Evolutionary conservation across 148 eudicot species (phyloP), one percentile per base, ranked within the genome.

Genomic region (Fagopyrum tataricum): DNA sequence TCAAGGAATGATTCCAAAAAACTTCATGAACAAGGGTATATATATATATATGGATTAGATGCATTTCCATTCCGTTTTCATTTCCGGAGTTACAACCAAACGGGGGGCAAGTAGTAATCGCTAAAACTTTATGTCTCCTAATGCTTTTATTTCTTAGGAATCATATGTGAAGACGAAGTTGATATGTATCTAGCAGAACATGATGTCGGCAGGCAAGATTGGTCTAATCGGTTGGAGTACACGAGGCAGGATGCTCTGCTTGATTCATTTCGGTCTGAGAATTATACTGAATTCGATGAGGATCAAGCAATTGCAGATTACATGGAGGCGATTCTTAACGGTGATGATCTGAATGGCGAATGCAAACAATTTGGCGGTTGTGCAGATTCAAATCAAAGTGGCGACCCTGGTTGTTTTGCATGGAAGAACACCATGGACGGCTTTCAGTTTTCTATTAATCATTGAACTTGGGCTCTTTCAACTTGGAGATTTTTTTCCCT

Each of bases 211-310:
- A 75, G 82, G 73, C 77, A 83, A 72, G 91, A 85, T 23, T 17
- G 42, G 21, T 71, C 79, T 3, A 6, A 10, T 46, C 48, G 79
- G 59, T 80, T 83, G 81, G 64, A 80, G n/a, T 79, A 72, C 76
- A 62, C 82, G 23, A 82, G 91, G 70, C 97, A 91, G 0, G 97
- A 91, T 73, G 78, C 76, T 20, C 56, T 89, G 74, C 83, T 91
- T 11, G 88, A 72, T 72, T 85, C 93, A 8, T 79, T 71, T 70
- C 84, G 86, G 84, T 76, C 75, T 72, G 79, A 82, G 20, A 83
- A 76, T 12, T 43, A 52, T 51, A 67, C 44, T 46, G 79, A 74
- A 31, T 67, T 31, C 43, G 72, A 73, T 67, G 79, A 76, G 75
- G 86, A 85, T n/a, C 80, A 62, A 52, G 47, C 58, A 13, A 75